Evolutionary conservation across 2,329 filamentous ascomycete genomes (phyloP).

Genomic region (Aureobasidium uvarum): DNA sequence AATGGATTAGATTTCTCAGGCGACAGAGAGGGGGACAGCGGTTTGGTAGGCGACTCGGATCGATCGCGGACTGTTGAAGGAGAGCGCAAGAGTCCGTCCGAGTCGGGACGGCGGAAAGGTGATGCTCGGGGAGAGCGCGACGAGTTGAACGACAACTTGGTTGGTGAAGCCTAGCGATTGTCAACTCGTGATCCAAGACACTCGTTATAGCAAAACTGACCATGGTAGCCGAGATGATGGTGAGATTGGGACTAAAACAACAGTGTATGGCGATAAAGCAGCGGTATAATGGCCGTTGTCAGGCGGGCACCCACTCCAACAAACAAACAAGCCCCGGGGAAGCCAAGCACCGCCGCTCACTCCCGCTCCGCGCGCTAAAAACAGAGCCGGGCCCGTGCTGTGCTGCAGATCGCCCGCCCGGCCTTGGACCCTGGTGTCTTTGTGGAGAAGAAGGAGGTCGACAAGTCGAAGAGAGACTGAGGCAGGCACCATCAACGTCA

Average conservation of each 20-base stretch:
- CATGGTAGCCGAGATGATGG: background rate
- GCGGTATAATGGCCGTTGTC: slow-evolving; percentile 6
- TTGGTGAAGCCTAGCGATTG: slow-evolving; percentile 11
- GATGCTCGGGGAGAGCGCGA: slow-evolving; percentile 46
- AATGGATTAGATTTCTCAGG: slow-evolving; percentile 37
- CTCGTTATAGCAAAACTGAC: background rate
- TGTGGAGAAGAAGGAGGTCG: slow-evolving; percentile 13
- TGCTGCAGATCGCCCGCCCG: background rate
- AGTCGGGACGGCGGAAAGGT: slow-evolving; percentile 47
- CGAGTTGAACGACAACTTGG: slow-evolving; percentile 44
- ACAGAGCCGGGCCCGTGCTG: background rate
- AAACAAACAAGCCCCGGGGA: slow-evolving; percentile 18
- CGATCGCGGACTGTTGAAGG: slow-evolving; percentile 40
- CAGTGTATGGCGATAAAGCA: background rate
- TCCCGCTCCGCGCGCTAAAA: slow-evolving; percentile 1
- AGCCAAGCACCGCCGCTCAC: background rate
- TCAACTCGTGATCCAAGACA: background rate
- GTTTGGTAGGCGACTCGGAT: slow-evolving; percentile 30
- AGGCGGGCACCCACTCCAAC: slow-evolving; percentile 10
- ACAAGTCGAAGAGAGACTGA: background rate
- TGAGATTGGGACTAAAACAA: background rate
- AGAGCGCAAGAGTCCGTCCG: slow-evolving; percentile 39
- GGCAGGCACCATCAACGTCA: background rate
- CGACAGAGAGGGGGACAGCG: slow-evolving; percentile 27
- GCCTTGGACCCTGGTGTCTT: slow-evolving; percentile 2